These are phyloP conservation scores for Podosphaera fusca DNA, from an alignment of 2,329 filamentous ascomycete species.

Conservation along the genomic window DNA sequence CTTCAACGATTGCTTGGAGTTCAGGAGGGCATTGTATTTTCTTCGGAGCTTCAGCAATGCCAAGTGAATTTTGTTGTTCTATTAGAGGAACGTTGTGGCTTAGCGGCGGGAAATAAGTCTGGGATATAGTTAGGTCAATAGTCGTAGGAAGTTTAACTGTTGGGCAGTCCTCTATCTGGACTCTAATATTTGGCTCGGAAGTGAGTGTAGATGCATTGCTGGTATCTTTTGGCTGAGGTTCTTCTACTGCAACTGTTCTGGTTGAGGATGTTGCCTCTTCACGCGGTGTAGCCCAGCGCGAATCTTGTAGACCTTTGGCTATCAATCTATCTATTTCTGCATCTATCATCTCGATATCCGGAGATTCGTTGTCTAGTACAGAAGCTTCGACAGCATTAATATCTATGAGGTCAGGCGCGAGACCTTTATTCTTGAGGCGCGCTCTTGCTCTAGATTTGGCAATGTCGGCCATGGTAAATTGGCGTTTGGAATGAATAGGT, in stretches of 20 bases:
- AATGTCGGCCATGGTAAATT: background rate
- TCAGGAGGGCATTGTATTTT: background rate
- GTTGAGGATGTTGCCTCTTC: background rate
- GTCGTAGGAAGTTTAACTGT: too few species aligned
- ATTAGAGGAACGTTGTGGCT: too few species aligned
- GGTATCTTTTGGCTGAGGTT: background rate
- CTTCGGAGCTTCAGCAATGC: background rate
- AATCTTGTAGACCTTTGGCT: background rate
- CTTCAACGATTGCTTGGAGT: background rate
- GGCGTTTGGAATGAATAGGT: background rate
- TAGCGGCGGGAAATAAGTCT: too few species aligned
- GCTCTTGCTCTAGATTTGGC: background rate
- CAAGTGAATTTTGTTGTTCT: too few species aligned
- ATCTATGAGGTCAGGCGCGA: background rate
- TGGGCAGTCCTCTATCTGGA: too few species aligned
- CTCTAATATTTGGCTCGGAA: background rate
- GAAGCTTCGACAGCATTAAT: background rate
- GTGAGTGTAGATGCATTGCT: background rate
- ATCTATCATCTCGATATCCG: background rate
- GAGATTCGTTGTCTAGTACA: background rate
- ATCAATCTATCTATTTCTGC: background rate
- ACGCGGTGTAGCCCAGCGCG: background rate
- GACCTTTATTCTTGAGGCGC: background rate
- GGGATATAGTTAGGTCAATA: too few species aligned
- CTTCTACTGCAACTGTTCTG: background rate